A percentile compares a stretch with the other conserved stretches of the same genome.
phyloP scores from a whole-genome alignment of 192 early-diverging fungal genomes.

The Gigaspora rosea region DNA sequence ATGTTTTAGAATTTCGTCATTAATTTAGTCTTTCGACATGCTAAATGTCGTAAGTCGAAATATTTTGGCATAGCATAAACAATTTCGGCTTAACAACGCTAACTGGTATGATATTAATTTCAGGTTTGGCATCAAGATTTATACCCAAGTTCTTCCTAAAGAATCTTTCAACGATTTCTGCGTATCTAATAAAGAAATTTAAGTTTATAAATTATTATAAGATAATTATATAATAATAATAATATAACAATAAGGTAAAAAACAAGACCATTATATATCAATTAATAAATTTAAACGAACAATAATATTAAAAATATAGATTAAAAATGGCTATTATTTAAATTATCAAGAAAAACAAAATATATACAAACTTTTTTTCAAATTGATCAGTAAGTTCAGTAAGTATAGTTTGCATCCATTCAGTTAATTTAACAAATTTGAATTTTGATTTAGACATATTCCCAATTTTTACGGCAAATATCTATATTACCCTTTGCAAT shows the following conservation, averaged over 20 bases:
- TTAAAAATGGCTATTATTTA: no score
- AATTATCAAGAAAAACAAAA: conserved; percentile 14
- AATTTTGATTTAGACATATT: conserved; percentile 51
- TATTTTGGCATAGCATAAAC: no score
- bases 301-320: no score
- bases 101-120: conserved; percentile 18
- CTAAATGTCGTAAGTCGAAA: no score
- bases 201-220: not conserved
- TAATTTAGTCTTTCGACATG: no score
- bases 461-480: conserved; percentile 59
- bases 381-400: conserved; percentile 51
- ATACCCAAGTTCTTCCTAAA: conserved; percentile 53
- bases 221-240: no score
- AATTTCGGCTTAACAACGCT: not conserved
- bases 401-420: conserved; percentile 57
- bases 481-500: conserved; percentile 67
- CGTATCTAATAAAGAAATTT: conserved; percentile 24
- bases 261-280: conserved; percentile 33
- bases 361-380: conserved; percentile 43
- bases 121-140: conserved; percentile 46
- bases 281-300: not conserved
- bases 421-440: conserved; percentile 54
- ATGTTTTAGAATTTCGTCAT: no score
- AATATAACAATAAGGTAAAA: not conserved
- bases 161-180: conserved; percentile 56